Evolutionary conservation across 352 stramenopile genomes (phyloP), one percentile per base, ranked within the genome.

Genomic region (Ophiocytium majus): DNA sequence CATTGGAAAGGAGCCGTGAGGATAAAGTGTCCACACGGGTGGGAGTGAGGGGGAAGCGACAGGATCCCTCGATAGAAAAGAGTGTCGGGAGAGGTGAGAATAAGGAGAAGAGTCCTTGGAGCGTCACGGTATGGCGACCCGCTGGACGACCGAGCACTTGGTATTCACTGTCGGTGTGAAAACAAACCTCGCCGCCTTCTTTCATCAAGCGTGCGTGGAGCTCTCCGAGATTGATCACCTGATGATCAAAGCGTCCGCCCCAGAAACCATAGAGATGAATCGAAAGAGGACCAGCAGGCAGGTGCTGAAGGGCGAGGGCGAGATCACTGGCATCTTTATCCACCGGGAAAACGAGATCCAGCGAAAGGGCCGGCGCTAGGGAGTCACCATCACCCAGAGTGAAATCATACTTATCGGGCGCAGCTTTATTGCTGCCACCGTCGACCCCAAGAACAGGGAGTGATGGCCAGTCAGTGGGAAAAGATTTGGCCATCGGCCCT

Each of bases 221-320:
- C 57, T 71, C 57, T 23, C 57, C 57, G 19, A 23, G 28, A 71
- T 23, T 28, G 28, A 71, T 23, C 23, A 71, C 19, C 28, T 71
- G 19, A 28, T 71, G 57, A 71, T 71, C 57, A 23, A 23, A 23
- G 23, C 57, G 23, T 71, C 57, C 57, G 19, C 57, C 57, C 19
- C 19, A 71, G 28, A 71, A 71, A 23, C 57, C 57, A 23, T 28
- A 71, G 57, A 71, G 57, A 71, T 71, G 57, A 71, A 71, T 23
- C 23, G 23, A 28, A 28, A 23, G 28, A 71, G 19, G 23, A 23
- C 28, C 28, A 23, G 23, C 19, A 28, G 19, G 57, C 23, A 71
- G 28, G 28, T 23, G 57, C 28, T 71, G 23, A 23, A 71, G 28
- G 57, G 57, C 57, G 57, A 23, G 28, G 57, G 57, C 28, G 57